Percentiles rank a stretch among this genome's conserved stretches.
These are phyloP conservation scores for Diplocarpon rosae DNA, from an alignment of 2,329 filamentous ascomycete species.

Conservation along the genomic window DNA sequence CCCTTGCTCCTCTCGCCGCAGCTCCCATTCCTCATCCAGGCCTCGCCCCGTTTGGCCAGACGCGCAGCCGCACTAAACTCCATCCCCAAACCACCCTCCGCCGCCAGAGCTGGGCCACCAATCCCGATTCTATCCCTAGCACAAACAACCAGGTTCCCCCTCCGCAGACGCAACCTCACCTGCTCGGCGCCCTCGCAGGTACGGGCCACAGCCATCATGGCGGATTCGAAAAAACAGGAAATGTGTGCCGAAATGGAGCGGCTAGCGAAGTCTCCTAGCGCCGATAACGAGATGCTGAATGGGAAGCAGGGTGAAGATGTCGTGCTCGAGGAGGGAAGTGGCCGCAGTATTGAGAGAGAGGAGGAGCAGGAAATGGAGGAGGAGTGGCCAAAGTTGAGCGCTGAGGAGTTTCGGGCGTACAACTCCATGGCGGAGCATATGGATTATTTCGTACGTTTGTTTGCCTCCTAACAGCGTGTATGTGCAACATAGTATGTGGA, in stretches of 20 bases:
- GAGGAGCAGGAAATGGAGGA: constrained; percentile 14
- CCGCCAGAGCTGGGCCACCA: too few species aligned
- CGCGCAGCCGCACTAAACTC: background rate
- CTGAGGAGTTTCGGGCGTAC: constrained; percentile 47
- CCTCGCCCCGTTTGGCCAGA: background rate
- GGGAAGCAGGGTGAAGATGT: constrained; percentile 35
- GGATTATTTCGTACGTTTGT: constrained; percentile 44
- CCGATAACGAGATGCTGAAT: constrained; percentile 24
- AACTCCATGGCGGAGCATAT: constrained; percentile 53
- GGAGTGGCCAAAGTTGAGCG: constrained; percentile 40
- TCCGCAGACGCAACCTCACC: constrained; percentile 14
- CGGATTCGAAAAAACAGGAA: constrained; percentile 9
- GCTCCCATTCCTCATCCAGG: background rate
- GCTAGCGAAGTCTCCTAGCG: constrained; percentile 47
- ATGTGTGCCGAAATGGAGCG: constrained; percentile 19
- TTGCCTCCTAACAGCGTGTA: background rate
- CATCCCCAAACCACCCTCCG: constrained; percentile 5
- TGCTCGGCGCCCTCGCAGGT: constrained; percentile 10
- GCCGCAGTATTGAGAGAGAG: background rate
- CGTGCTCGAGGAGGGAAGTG: background rate
- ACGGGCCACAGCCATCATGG: constrained; percentile 13
- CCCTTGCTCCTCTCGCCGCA: background rate
- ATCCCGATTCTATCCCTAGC: too few species aligned
- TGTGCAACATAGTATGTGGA: background rate
- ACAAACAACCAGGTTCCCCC: constrained; percentile 1